Evolutionary conservation across 2,329 filamentous ascomycete genomes (phyloP), one percentile per base, ranked within the genome.

Genomic region (Pseudopithomyces chartarum): DNA sequence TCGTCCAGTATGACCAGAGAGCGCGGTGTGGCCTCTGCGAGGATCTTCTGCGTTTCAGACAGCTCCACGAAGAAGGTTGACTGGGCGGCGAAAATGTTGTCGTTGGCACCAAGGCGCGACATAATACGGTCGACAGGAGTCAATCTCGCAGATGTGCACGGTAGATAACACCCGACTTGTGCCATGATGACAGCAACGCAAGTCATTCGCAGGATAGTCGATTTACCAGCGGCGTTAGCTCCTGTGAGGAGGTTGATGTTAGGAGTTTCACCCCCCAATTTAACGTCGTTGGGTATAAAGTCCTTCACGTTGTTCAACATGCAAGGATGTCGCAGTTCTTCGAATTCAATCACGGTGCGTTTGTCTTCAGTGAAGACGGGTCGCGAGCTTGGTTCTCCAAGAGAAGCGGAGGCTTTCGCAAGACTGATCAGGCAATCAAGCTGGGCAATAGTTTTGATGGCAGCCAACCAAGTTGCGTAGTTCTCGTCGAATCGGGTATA

Each of bases 51-150:
- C 0, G 95, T 99, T 75, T 99, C 95, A 0, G 92, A 93, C 1
- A 99, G 81, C 77, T 99, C 95, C 26, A 99, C 94, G 71, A 99
- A 98, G 82, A 99, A 99, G 2, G 95, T 99, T 13, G 91, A 96
- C 76, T 99, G 95, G 0, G 94, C 91, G 1, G 94, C 95, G 73
- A 99, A 98, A 67, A 99, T 99, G 76, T 98, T 98, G 85, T 99
- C 95, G 70, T 98, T 97, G 46, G 95, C 95, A 10, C 95, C 95
- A 0, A 99, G 86, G 44, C 95, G 91, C 10, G 94, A 98, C 95
- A 99, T 99, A 81, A 99, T 98, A 53, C 95, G 91, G 73, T 99
- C 95, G 2, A 96, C 87, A 0, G 95, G 94, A 0, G 94, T 98
- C 43, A 99, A 83, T 2, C 84, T 87, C 1, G 95, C 95, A 2